These are phyloP conservation scores for Ceratorhiza oryzae-sativae DNA, from an alignment of 1,284 basidiomycete species.

Conservation along the genomic window DNA sequence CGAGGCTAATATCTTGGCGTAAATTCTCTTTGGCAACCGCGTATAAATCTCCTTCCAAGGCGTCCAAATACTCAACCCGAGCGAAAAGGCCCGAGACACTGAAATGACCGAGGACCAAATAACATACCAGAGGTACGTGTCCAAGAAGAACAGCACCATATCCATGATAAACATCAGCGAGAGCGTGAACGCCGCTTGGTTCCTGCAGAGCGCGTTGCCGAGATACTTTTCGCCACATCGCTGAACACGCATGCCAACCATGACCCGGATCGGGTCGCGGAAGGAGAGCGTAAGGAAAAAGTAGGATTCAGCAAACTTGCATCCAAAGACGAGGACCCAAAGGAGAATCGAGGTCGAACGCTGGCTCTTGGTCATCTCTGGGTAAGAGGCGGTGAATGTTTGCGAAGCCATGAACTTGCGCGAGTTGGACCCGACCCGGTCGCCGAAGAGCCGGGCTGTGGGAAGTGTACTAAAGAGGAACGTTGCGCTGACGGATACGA, in stretches of 20 bases:
- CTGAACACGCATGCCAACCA: conserved; percentile 94
- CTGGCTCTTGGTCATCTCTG: conserved; percentile 63
- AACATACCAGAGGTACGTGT: conserved; percentile 97
- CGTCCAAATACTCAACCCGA: conserved; percentile 96
- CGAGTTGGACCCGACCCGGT: conserved; percentile 90
- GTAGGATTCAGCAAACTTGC: conserved; percentile 94
- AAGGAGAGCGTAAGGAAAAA: conserved; percentile 95
- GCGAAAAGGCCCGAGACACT: conserved; percentile 85
- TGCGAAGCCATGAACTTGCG: conserved; percentile 95
- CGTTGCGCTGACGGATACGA: conserved; percentile 82
- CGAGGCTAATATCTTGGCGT: conserved; percentile 90
- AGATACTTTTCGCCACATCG: conserved; percentile 86
- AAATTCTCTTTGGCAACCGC: conserved; percentile 91
- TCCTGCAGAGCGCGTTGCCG: conserved; percentile 78
- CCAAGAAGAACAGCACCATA: conserved; percentile 91
- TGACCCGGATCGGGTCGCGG: conserved; percentile 86
- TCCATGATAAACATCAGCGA: conserved; percentile 98
- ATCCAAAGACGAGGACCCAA: conserved; percentile 90
- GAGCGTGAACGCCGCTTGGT: conserved; percentile 91
- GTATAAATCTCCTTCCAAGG: conserved; percentile 97
- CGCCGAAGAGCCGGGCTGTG: conserved; percentile 93
- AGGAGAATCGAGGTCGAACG: conserved; percentile 78
- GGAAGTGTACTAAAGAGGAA: conserved; percentile 86
- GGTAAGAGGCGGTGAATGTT: conserved; percentile 95
- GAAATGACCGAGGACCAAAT: conserved; percentile 97